Conservation (phyloP, 2,329 filamentous ascomycete genomes). For the Neofusicoccum laricinum region DNA sequence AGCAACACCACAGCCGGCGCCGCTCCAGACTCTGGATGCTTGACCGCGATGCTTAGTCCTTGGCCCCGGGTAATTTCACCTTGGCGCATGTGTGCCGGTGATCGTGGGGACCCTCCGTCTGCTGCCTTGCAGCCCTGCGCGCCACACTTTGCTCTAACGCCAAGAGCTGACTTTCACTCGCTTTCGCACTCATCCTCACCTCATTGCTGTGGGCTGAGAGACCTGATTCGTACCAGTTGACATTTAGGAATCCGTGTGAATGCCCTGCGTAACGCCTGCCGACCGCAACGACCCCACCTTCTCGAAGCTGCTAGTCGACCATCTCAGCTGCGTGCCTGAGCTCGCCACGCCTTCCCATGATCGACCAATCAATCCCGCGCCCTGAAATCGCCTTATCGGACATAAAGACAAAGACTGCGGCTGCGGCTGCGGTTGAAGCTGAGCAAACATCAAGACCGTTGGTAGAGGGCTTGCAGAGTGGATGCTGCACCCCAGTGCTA, state of each 20-base stretch:
- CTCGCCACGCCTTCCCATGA: neutral
- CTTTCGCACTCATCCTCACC: neutral
- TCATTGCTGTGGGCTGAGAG: neutral
- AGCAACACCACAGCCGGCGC: neutral
- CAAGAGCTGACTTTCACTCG: neutral
- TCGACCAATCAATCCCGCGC: neutral
- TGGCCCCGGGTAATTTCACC: neutral
- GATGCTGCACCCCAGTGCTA: no score
- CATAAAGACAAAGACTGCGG: no score
- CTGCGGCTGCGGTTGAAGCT: no score
- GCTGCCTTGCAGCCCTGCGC: neutral
- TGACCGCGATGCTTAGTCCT: neutral
- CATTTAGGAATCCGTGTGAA: neutral
- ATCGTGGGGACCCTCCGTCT: neutral
- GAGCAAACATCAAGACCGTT: no score
- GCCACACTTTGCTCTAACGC: neutral
- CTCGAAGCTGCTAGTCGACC: neutral
- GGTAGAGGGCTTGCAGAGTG: no score
- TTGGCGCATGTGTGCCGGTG: neutral
- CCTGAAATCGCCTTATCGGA: neutral
- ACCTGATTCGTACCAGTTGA: neutral
- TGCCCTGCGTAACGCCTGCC: neutral
- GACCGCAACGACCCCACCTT: neutral
- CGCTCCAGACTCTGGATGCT: slow-evolving; percentile 2
- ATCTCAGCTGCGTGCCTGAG: neutral